Conservation (phyloP, 2,329 filamentous ascomycete genomes). For the Pseudogymnoascus sp. region DNA sequence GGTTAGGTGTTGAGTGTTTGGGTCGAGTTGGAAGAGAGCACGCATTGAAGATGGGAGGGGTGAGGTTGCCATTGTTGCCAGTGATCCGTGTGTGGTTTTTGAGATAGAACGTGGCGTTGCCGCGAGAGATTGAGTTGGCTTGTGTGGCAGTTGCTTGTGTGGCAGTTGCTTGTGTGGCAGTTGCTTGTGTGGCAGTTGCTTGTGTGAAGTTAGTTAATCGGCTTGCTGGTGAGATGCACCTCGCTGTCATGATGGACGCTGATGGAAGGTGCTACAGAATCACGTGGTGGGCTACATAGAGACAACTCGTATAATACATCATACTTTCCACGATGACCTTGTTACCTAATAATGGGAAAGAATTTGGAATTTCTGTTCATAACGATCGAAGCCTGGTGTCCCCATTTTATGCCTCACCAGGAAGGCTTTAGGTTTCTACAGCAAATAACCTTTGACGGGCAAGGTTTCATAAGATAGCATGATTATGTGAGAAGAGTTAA, state of each 20-base stretch:
- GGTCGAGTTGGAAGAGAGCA: conserved; percentile 14
- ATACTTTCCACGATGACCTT: not conserved
- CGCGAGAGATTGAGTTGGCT: not conserved
- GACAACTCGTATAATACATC: not conserved
- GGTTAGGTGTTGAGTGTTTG: conserved; percentile 1
- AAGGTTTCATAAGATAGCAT: not conserved
- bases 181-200: not conserved
- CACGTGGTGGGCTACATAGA: not conserved
- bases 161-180: no score
- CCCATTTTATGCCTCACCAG: not conserved
- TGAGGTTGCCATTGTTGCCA: not conserved
- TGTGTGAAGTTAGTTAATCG: not conserved
- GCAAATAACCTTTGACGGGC: not conserved
- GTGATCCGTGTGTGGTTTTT: not conserved
- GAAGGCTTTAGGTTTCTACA: not conserved
- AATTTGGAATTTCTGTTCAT: not conserved
- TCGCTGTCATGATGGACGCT: not conserved
- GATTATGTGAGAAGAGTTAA: not conserved
- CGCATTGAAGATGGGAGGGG: not conserved
- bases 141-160: not conserved
- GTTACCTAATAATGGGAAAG: not conserved
- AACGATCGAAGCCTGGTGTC: not conserved
- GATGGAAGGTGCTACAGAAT: not conserved
- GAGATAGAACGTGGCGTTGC: no score
- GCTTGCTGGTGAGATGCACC: not conserved